Evolutionary conservation across 495 filamentous ascomycete species (phyloP).

Genomic region (Neurospora sp.): DNA sequence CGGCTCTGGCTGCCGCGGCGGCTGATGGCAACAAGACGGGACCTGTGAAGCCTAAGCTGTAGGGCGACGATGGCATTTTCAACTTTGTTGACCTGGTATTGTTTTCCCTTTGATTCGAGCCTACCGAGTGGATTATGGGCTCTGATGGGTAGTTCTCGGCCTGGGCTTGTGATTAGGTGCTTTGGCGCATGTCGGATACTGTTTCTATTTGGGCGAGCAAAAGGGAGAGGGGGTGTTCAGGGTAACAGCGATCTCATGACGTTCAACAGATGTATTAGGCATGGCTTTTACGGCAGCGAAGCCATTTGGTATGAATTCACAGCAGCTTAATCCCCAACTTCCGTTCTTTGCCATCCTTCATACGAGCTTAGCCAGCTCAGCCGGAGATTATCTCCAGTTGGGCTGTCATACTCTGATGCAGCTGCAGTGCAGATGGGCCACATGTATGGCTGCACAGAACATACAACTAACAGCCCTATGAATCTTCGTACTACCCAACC

Average conservation of each 20-base stretch:
- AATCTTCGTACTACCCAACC: neutral
- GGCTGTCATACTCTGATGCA: neutral
- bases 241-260: neutral
- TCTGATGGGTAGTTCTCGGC: neutral
- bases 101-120: neutral
- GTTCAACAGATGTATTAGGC: neutral
- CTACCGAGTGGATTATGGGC: neutral
- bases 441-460: neutral
- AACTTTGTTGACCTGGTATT: neutral
- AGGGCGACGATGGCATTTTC: neutral
- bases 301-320: neutral
- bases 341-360: neutral
- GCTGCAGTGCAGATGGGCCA: neutral
- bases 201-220: neutral
- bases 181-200: neutral
- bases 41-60: constrained; percentile 30
- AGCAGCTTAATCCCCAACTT: neutral
- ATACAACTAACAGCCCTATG: neutral
- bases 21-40: constrained; percentile 30
- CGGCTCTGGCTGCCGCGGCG: constrained; percentile 13
- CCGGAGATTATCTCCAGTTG: neutral
- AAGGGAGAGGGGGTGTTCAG: neutral
- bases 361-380: neutral
- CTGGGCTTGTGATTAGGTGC: neutral
- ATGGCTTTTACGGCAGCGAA: neutral